Base-by-base conservation (phyloP, 2,329 filamentous ascomycete genomes). In the Phaeosphaeriaceae sp. region DNA sequence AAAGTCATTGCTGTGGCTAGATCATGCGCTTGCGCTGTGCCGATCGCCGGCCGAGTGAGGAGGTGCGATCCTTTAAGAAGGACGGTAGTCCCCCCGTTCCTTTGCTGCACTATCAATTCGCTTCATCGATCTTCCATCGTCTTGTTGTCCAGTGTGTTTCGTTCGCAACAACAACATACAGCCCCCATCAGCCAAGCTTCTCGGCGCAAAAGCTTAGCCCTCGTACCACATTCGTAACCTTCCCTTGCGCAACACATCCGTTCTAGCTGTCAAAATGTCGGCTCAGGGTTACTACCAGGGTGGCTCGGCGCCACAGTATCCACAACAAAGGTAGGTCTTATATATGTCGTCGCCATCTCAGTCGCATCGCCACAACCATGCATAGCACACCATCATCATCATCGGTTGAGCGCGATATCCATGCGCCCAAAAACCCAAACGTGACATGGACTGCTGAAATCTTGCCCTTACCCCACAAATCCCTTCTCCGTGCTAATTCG, bases 231-330 rank as follows among this genome's bases (percentile, higher is more conserved):
- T 15, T 15, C 37, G 29, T 7, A 35, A 32, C 28, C 42, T 7
- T 15, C 7, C 18, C 29, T 16, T 44, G 33, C 28, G 18, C 18
- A 12, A 18, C 21, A 8, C 28, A 28, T 12, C 16, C 11, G n/a
- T 20, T 30, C 15, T n/a, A 12, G 23, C 29, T 33, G 28, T 18
- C 48, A 58, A 43, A 15, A 73, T 75, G 72, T 68, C 71, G n/a
- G 62, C 69, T 8, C 64, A 73, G 56, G 58, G 64, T 34, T 74
- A 74, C 54, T 75, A 75, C 58, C 61, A 71, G 44, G 50, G 61
- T n/a, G 60, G 59, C 13, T 56, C 56, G 16, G 48, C 47, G 35
- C 71, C 71, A 12, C 71, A 73, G 40, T 73, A 73, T 52, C 71
- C 72, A 4, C 72, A 62, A 48, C 68, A 73, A 44, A 63, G 66